Evolutionary conservation across 352 stramenopile genomes (phyloP).

Genomic region (Globisporangium emineosum): DNA sequence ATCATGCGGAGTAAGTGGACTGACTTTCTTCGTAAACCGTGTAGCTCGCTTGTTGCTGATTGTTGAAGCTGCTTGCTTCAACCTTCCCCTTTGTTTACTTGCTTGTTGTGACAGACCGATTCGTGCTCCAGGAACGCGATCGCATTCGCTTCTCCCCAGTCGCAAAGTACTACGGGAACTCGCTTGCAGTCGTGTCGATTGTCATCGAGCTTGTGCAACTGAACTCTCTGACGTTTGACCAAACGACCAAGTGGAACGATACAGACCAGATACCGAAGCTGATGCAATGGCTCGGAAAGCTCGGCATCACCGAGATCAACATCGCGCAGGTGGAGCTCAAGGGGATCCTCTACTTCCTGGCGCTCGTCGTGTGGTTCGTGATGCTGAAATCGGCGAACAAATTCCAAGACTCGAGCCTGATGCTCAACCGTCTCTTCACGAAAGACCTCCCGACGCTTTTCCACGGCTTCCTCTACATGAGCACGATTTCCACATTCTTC

Average conservation of each 20-base stretch:
- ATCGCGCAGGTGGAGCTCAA: slow-evolving; percentile 40
- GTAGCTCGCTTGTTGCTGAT: neutral
- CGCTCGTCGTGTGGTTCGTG: slow-evolving; percentile 41
- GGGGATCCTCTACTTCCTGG: slow-evolving; percentile 23
- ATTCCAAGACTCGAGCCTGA: slow-evolving; percentile 52
- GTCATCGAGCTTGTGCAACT: slow-evolving; percentile 55
- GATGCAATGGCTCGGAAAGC: slow-evolving; percentile 35
- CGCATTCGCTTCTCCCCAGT: slow-evolving; percentile 43
- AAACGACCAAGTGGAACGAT: slow-evolving; percentile 46
- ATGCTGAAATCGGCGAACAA: slow-evolving; percentile 70
- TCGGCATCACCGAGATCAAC: slow-evolving; percentile 35
- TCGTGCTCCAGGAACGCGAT: slow-evolving; percentile 51
- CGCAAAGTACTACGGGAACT: slow-evolving; percentile 51
- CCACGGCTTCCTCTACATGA: slow-evolving; percentile 57
- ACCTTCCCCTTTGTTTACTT: neutral
- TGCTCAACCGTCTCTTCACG: slow-evolving; percentile 49
- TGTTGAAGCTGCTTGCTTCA: neutral
- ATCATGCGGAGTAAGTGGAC: slow-evolving; percentile 29
- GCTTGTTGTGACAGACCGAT: slow-evolving; percentile 32
- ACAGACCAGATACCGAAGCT: slow-evolving; percentile 42
- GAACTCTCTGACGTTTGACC: slow-evolving; percentile 57
- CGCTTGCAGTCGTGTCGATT: slow-evolving; percentile 35
- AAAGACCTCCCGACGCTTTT: slow-evolving; percentile 53
- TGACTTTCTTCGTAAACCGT: neutral
- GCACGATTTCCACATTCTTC: slow-evolving; percentile 57